These are phyloP conservation scores for Stephania yunnanensis DNA, from an alignment of 164 flowering plant species.

Conservation along the genomic window DNA sequence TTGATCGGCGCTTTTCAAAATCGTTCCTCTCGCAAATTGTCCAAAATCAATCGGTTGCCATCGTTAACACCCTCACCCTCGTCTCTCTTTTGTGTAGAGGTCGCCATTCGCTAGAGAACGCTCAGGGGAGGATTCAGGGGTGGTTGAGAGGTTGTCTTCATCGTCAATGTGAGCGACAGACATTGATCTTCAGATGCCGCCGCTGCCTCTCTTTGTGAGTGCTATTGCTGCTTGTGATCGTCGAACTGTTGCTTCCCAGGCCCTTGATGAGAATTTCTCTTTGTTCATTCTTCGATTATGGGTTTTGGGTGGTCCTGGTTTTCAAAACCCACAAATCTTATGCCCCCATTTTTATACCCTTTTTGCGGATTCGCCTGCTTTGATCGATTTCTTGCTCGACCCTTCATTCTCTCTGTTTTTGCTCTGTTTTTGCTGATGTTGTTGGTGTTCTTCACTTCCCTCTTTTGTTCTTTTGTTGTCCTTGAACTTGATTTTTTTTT, in stretches of 20 bases:
- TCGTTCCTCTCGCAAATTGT: no score
- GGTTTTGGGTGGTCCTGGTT: constrained; percentile 15
- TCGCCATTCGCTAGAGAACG: constrained; percentile 73
- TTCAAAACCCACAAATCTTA: not conserved
- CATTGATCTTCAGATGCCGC: constrained; percentile 46
- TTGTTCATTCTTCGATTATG: constrained; percentile 34
- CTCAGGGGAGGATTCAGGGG: constrained; percentile 45
- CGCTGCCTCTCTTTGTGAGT: constrained; percentile 26
- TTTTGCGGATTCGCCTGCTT: not conserved
- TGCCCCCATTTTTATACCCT: no score
- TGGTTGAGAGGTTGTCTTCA: constrained; percentile 29
- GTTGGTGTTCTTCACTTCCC: not conserved
- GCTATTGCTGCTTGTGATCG: constrained; percentile 56
- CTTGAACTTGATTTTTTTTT: no score
- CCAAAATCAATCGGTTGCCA: no score
- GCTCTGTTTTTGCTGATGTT: not conserved
- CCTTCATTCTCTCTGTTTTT: not conserved
- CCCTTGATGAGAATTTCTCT: constrained; percentile 15
- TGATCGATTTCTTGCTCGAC: not conserved
- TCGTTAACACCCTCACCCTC: no score
- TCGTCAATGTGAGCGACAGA: constrained; percentile 45
- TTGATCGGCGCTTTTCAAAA: no score
- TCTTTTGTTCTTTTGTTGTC: no score
- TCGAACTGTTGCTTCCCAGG: constrained; percentile 73
- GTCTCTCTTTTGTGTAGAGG: constrained; percentile 29